Evolutionary conservation across 371 early-diverging fungal genomes (phyloP), one percentile per base, ranked within the genome.

Genomic region (Rhizomucor pusillus): DNA sequence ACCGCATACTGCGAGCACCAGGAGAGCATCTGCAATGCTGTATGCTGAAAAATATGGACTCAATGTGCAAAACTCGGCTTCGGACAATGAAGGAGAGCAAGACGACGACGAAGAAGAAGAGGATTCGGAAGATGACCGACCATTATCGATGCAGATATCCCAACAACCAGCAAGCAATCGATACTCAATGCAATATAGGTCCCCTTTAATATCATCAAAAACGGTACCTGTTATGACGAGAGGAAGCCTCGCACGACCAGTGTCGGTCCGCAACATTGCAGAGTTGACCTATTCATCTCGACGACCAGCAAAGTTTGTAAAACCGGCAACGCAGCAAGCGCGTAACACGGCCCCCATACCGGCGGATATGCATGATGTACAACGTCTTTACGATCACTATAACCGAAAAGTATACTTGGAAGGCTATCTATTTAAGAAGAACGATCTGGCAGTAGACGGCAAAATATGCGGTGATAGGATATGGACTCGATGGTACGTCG

Each of bases 401-500:
- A 62, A 75, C 13, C 66, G 72, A 5, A 90, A 90, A 67, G 67
- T 80, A 6, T 90, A 90, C 57, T 73, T 84, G 52, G 73, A 81
- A 51, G 90, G 89, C 1, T 81, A 84, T 50, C 65, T 90, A 5
- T 55, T 69, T 44, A 89, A 86, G 52, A 70, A 79, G 67, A 81
- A 87, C 49, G 83, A 79, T 39, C 59, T 73, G 16, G 65, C 69
- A 1, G 71, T 77, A 13, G 81, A 85, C 57, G 86, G 85, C 0
- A 60, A 62, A 22, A 67, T 75, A 0, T 56, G 43, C 9, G 57
- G 63, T 35, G 73, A 79, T 41, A 71, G 22, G 19, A 35, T 75
- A 43, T 90, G 90, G 89, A 73, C 75, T 23, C 63, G 65, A 37
- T 87, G 79, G 77, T 90, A 90, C 61, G 86, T 82, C 6, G 89